Percentiles rank a stretch among this genome's conserved stretches.
Evolutionary conservation across 345 rosid species (phyloP).

Genomic region (Eucalyptus paniculata): DNA sequence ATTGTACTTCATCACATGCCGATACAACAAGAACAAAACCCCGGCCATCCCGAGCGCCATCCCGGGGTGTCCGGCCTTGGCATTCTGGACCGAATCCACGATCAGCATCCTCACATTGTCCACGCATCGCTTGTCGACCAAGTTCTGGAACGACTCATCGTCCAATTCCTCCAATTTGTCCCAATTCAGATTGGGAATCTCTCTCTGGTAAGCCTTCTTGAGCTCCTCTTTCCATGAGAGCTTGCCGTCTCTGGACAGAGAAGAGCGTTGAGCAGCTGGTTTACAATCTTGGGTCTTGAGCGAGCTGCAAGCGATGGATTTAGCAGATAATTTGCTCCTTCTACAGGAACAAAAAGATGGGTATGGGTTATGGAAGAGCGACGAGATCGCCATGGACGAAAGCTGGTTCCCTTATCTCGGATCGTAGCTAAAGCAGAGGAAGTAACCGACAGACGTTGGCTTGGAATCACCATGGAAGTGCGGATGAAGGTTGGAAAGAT

Average conservation of each 20-base stretch:
- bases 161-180: background rate
- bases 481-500: background rate
- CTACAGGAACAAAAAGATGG: background rate
- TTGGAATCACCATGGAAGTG: background rate
- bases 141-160: background rate
- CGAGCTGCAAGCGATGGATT: background rate
- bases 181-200: background rate
- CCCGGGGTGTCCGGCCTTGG: slow-evolving; percentile 52
- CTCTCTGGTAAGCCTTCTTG: background rate
- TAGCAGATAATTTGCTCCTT: background rate
- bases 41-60: slow-evolving; percentile 45
- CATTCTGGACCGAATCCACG: slow-evolving; percentile 47
- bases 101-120: slow-evolving; percentile 38
- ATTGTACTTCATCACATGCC: slow-evolving; percentile 15
- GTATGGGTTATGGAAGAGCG: background rate
- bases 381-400: background rate
- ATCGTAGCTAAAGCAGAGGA: background rate
- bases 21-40: slow-evolving; percentile 7
- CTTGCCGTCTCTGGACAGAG: background rate
- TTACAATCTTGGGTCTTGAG: background rate
- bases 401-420: background rate
- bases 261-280: background rate
- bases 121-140: slow-evolving; percentile 30
- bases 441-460: background rate
- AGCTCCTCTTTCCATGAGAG: background rate